Percentiles rank a stretch among this genome's conserved stretches.
Conservation (phyloP, 73 alveolate genomes). For the Paramecium bursaria region DNA sequence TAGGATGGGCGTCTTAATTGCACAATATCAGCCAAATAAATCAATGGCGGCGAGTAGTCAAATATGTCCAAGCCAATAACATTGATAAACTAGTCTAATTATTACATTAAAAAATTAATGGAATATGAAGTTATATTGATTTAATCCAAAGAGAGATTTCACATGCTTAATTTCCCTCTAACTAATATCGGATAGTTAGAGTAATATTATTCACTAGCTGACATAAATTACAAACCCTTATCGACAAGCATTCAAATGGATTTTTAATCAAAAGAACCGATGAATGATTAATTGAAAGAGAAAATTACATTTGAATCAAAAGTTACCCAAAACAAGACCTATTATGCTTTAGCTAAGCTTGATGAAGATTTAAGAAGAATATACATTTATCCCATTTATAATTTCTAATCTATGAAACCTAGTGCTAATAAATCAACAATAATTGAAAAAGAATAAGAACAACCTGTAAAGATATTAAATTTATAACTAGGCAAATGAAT, state of each 20-base stretch:
- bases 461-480: background rate
- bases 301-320: background rate
- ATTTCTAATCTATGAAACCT: conserved; percentile 28
- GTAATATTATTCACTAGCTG: no score
- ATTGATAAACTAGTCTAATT: background rate
- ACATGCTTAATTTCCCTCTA: background rate
- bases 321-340: conserved; percentile 20
- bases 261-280: no score
- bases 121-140: background rate
- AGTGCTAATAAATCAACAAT: background rate
- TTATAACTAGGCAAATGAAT: background rate
- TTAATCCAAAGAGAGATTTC: background rate
- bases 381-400: background rate
- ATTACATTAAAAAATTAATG: background rate
- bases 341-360: conserved; percentile 28
- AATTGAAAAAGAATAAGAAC: background rate
- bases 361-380: conserved; percentile 17
- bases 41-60: background rate
- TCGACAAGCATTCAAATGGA: background rate
- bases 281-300: conserved; percentile 21
- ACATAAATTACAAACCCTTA: no score
- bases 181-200: background rate
- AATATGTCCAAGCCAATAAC: background rate
- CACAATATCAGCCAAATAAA: no score
- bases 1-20: background rate